phyloP scores from a whole-genome alignment of 169 alveolate genomes.

The Pseudocohnilembus persalinus region DNA sequence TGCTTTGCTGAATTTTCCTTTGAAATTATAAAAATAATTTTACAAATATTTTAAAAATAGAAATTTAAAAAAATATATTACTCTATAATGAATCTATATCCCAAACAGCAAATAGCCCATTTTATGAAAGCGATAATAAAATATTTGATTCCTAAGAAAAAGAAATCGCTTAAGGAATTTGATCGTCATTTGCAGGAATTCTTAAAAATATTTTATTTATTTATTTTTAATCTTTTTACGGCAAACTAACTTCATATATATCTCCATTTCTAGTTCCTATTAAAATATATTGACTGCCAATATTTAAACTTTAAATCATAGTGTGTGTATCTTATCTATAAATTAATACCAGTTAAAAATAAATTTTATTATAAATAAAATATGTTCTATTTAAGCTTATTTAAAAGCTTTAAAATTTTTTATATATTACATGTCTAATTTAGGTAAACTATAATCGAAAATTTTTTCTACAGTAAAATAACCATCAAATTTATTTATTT shows the following conservation, averaged over 20 bases:
- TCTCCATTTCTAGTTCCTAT: constrained; percentile 83
- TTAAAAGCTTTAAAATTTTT: too few relatives aligned
- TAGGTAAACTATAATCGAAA: neutral
- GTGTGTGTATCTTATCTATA: neutral
- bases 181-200: constrained; percentile 25
- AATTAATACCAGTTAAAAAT: too few relatives aligned
- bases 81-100: constrained; percentile 63
- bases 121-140: constrained; percentile 65
- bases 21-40: too few relatives aligned
- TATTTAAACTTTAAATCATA: neutral
- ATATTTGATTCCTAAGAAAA: constrained; percentile 64
- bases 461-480: neutral
- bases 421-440: neutral
- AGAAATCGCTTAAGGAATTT: constrained; percentile 21
- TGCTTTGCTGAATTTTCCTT: neutral
- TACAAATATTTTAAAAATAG: neutral
- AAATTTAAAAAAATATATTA: too few relatives aligned
- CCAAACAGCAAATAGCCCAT: constrained; percentile 75
- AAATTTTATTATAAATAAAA: too few relatives aligned
- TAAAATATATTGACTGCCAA: constrained; percentile 40
- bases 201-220: constrained; percentile 31
- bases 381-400: too few relatives aligned
- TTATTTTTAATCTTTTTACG: constrained; percentile 43
- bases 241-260: constrained; percentile 64
- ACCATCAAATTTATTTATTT: neutral